Conservation (phyloP, 345 rosid species). For the Heritiera fomes region DNA sequence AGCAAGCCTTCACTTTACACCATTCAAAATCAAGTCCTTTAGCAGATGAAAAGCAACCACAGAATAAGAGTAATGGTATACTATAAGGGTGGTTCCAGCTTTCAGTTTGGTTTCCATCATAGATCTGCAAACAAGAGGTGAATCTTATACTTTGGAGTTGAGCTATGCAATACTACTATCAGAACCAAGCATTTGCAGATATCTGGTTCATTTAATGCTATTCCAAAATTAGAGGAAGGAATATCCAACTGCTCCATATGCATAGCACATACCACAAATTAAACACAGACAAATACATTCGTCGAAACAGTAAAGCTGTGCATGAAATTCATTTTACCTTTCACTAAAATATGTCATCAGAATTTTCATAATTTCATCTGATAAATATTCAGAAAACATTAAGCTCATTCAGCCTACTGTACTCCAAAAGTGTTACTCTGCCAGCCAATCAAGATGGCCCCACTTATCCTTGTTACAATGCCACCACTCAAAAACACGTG, state of each 20-base stretch:
- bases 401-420: background rate
- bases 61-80: slow-evolving; percentile 90
- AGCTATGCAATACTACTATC: background rate
- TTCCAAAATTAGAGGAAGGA: too few species aligned
- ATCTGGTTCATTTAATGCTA: too few species aligned
- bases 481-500: background rate
- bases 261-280: too few species aligned
- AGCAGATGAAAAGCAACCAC: slow-evolving; percentile 94
- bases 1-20: slow-evolving; percentile 65
- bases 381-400: background rate
- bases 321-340: background rate
- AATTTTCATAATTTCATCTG: background rate
- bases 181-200: too few species aligned
- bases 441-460: background rate
- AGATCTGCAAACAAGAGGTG: slow-evolving; percentile 48
- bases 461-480: background rate
- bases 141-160: background rate
- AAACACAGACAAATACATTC: too few species aligned
- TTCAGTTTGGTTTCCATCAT: slow-evolving; percentile 79
- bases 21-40: slow-evolving; percentile 83
- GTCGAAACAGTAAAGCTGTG: too few species aligned
- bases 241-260: too few species aligned
- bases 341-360: background rate
- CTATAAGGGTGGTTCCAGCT: slow-evolving; percentile 72
- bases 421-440: background rate